Conservation (phyloP, 139 green algal species). For the Mesotaenium endlicherianum region DNA sequence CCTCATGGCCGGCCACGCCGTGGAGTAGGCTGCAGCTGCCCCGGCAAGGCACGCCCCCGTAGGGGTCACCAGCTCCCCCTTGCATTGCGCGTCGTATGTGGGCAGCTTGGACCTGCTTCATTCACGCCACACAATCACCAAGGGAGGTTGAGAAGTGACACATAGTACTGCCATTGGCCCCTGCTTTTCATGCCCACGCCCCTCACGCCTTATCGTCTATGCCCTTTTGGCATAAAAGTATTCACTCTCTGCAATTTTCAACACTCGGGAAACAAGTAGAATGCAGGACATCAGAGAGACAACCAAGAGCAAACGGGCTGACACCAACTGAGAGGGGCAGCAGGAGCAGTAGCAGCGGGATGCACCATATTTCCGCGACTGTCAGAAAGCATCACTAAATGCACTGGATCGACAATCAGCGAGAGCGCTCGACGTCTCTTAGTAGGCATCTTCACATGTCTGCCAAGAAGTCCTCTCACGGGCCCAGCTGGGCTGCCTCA, state of each 20-base stretch:
- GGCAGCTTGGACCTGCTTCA: neutral
- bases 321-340: neutral
- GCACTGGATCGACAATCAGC: neutral
- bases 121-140: too few species aligned
- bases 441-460: too few species aligned
- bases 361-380: neutral
- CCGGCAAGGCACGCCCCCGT: constrained; percentile 32
- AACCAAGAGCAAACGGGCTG: neutral
- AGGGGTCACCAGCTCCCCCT: constrained; percentile 32
- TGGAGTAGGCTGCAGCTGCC: neutral
- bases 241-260: neutral
- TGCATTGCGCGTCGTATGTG: constrained; percentile 7
- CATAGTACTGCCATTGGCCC: too few species aligned
- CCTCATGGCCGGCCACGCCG: constrained; percentile 7
- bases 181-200: too few species aligned
- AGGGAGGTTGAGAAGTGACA: too few species aligned
- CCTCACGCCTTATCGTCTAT: neutral
- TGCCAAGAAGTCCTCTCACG: too few species aligned
- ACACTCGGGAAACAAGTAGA: neutral
- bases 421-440: neutral
- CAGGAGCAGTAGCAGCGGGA: neutral
- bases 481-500: neutral
- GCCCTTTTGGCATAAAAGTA: neutral
- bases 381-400: neutral
- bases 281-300: neutral